Evolutionary conservation across 2,329 filamentous ascomycete genomes (phyloP).

Genomic region (Pseudopithomyces maydicus): DNA sequence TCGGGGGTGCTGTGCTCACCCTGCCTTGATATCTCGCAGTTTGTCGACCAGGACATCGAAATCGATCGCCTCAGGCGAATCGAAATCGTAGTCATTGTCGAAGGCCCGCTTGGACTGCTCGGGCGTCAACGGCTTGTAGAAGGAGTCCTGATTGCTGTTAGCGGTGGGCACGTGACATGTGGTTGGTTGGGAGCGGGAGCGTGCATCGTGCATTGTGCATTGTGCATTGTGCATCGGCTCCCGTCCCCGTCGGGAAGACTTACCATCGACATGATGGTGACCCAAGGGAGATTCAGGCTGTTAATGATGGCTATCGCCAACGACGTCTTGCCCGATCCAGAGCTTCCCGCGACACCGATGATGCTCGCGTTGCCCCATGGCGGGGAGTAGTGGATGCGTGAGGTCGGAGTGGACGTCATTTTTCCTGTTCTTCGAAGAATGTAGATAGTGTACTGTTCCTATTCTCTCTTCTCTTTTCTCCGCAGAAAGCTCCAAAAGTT

Average conservation of each 20-base stretch:
- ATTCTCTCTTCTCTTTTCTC: too few relatives aligned
- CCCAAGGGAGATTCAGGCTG: constrained; percentile 92
- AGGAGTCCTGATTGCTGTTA: constrained; percentile 74
- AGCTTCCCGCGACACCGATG: constrained; percentile 93
- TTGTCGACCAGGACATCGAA: constrained; percentile 86
- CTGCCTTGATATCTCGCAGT: constrained; percentile 83
- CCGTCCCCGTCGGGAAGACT: too few relatives aligned
- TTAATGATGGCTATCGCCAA: constrained; percentile 89
- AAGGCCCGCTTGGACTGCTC: constrained; percentile 84
- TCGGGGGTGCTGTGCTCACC: constrained; percentile 64
- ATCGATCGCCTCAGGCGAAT: constrained; percentile 91
- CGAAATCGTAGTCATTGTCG: constrained; percentile 92
- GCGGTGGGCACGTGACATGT: constrained; percentile 29
- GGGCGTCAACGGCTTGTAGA: constrained; percentile 86
- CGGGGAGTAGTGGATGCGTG: constrained; percentile 77
- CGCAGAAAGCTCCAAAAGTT: too few relatives aligned
- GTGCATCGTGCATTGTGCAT: too few relatives aligned
- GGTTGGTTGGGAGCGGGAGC: too few relatives aligned
- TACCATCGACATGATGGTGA: constrained; percentile 97
- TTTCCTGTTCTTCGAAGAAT: constrained; percentile 5
- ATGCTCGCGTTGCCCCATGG: constrained; percentile 97
- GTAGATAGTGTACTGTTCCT: too few relatives aligned
- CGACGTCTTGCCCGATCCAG: constrained; percentile 94
- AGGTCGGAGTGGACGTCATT: constrained; percentile 30
- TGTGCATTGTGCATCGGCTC: too few relatives aligned